Conservation (phyloP, 192 early-diverging fungal genomes). For the Phycomyces blakesleeanus region DNA sequence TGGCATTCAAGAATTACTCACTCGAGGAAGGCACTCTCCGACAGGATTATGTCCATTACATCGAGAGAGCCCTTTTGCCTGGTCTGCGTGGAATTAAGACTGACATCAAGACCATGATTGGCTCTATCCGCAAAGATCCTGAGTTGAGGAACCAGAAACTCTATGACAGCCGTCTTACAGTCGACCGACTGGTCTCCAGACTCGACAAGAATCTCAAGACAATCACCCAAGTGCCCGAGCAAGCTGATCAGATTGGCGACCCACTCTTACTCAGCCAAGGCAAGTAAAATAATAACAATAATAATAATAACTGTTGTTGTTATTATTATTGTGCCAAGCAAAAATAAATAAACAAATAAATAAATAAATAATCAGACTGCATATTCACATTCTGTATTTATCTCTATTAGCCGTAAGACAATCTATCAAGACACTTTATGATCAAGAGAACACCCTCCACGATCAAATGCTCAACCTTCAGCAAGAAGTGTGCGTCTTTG, state of each 20-base stretch:
- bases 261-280: slow-evolving; percentile 22
- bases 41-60: slow-evolving; percentile 21
- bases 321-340: too few relatives aligned
- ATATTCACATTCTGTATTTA: slow-evolving; percentile 1
- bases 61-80: slow-evolving; percentile 16
- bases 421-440: slow-evolving; percentile 7
- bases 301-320: too few relatives aligned
- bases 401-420: slow-evolving; percentile 13
- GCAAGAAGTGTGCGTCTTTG: slow-evolving; percentile 22
- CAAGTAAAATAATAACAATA: too few relatives aligned
- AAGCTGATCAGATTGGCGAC: slow-evolving; percentile 6
- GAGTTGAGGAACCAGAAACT: slow-evolving; percentile 14
- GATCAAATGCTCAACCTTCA: slow-evolving; percentile 29
- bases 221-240: slow-evolving; percentile 2
- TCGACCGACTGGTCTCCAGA: slow-evolving; percentile 8
- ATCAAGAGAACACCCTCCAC: slow-evolving; percentile 35
- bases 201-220: slow-evolving; percentile 16
- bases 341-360: too few relatives aligned
- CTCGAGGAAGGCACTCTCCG: slow-evolving; percentile 18
- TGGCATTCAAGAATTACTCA: slow-evolving; percentile 17
- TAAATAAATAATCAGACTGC: not conserved
- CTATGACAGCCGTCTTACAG: slow-evolving; percentile 18
- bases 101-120: slow-evolving; percentile 21
- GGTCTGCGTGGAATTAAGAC: slow-evolving; percentile 16
- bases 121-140: slow-evolving; percentile 14